A percentile compares a stretch with the other conserved stretches of the same genome.
Conservation (phyloP, 208 protist genomes). For the Leishmania amazonensis region DNA sequence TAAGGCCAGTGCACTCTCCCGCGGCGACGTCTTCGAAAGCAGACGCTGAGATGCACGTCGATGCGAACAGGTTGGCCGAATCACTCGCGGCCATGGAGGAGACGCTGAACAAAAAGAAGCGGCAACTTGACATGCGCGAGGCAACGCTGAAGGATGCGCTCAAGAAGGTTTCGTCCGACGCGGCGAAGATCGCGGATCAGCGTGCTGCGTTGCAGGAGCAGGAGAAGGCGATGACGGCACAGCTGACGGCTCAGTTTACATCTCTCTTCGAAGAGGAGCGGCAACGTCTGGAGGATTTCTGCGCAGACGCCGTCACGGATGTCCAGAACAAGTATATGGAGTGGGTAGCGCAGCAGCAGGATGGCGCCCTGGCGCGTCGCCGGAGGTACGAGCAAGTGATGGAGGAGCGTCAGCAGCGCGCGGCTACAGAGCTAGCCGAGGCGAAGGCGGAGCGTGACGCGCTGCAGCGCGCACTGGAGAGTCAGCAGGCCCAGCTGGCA, state of each 20-base stretch:
- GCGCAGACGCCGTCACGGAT: constrained; percentile 25
- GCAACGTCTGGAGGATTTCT: constrained; percentile 32
- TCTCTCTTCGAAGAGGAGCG: constrained; percentile 46
- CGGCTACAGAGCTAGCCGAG: constrained; percentile 12
- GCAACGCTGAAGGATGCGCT: constrained; percentile 64
- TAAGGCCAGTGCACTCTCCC: not conserved
- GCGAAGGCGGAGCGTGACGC: constrained; percentile 17
- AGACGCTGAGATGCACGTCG: not conserved
- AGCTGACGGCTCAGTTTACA: constrained; percentile 37
- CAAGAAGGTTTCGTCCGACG: constrained; percentile 63
- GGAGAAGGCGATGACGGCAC: constrained; percentile 33
- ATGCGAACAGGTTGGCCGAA: not conserved
- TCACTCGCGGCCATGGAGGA: constrained; percentile 16
- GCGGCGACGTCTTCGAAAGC: constrained; percentile 4
- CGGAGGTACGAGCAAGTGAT: constrained; percentile 29
- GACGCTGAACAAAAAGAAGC: constrained; percentile 40
- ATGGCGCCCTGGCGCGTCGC: constrained; percentile 6
- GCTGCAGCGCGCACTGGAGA: constrained; percentile 16
- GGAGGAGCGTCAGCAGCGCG: constrained; percentile 26
- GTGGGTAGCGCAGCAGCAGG: constrained; percentile 25
- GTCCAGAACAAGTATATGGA: constrained; percentile 23
- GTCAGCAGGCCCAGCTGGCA: not conserved
- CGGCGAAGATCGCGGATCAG: constrained; percentile 47
- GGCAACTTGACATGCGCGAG: constrained; percentile 55
- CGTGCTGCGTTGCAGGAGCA: constrained; percentile 44